Percentiles rank a stretch among this genome's conserved stretches.
phyloP scores from a whole-genome alignment of 805 yeast species.

The Metschnikowia kunwiensis region DNA sequence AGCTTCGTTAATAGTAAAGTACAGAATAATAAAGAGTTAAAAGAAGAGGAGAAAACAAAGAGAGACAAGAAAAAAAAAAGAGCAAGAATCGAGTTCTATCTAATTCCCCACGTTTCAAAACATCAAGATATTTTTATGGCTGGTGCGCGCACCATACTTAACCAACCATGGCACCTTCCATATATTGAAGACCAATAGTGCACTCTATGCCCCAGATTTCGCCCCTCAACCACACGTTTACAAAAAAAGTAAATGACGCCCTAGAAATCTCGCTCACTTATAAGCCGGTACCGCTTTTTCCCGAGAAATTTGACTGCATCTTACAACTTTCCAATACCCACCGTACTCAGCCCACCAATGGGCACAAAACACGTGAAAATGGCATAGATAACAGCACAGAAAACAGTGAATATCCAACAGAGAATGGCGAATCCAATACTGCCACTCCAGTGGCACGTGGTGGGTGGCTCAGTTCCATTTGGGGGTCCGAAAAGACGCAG shows the following conservation, averaged over 20 bases:
- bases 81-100: not conserved
- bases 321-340: conserved; percentile 10
- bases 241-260: conserved; percentile 5
- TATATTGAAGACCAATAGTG: too few species aligned
- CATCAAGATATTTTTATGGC: too few species aligned
- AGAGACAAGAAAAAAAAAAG: not conserved
- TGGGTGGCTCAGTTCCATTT: conserved; percentile 14
- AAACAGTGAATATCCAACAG: too few species aligned
- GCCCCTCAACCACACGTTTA: conserved; percentile 3
- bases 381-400: not conserved
- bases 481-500: conserved; percentile 8
- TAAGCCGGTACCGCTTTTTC: conserved; percentile 5
- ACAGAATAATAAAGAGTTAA: not conserved
- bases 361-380: not conserved
- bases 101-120: too few species aligned
- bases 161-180: too few species aligned
- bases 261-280: conserved; percentile 11
- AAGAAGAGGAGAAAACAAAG: not conserved
- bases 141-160: too few species aligned
- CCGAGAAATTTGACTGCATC: conserved; percentile 12
- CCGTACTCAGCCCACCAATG: not conserved
- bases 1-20: too few species aligned
- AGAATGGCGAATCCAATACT: not conserved
- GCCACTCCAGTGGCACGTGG: too few species aligned
- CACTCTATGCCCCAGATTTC: conserved; percentile 7